Percentiles rank a stretch among this genome's conserved stretches.
These are phyloP conservation scores for Malassezia obtusa DNA, from an alignment of 1,284 basidiomycete genomes.

Conservation along the genomic window DNA sequence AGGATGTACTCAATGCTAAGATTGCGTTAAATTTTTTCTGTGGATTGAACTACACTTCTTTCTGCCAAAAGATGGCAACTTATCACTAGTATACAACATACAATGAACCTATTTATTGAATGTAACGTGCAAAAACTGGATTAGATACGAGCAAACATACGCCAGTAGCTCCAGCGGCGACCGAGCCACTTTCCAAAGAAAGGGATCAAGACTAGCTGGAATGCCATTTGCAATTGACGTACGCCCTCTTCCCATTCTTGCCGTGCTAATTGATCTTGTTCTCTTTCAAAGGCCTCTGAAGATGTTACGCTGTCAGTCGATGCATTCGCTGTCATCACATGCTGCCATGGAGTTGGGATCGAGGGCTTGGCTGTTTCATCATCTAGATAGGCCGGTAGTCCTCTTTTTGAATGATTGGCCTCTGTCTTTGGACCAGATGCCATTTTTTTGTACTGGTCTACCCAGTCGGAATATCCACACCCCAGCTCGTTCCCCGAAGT, in stretches of 20 bases:
- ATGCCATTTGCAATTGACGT: constrained; percentile 67
- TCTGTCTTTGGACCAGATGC: background rate
- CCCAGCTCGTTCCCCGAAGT: background rate
- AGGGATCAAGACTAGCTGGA: constrained; percentile 70
- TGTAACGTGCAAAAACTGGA: constrained; percentile 8
- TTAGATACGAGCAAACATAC: constrained; percentile 4
- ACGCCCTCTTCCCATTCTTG: constrained; percentile 86
- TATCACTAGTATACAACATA: background rate
- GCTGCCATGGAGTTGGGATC: constrained; percentile 1
- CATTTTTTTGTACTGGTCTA: background rate
- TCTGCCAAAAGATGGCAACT: too few species aligned
- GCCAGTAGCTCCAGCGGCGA: constrained; percentile 71
- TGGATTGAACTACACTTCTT: too few species aligned
- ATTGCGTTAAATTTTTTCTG: too few species aligned
- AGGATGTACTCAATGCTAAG: too few species aligned
- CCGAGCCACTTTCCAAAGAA: constrained; percentile 80
- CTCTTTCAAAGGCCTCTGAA: constrained; percentile 60
- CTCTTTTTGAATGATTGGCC: background rate
- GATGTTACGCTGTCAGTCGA: constrained; percentile 39
- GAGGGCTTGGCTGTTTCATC: background rate
- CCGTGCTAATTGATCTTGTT: constrained; percentile 58
- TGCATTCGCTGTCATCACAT: background rate
- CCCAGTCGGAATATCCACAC: background rate
- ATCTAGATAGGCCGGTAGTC: constrained; percentile 8
- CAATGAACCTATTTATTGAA: background rate